Base-by-base conservation (phyloP, 352 stramenopile species). In the Globisporangium polare region DNA sequence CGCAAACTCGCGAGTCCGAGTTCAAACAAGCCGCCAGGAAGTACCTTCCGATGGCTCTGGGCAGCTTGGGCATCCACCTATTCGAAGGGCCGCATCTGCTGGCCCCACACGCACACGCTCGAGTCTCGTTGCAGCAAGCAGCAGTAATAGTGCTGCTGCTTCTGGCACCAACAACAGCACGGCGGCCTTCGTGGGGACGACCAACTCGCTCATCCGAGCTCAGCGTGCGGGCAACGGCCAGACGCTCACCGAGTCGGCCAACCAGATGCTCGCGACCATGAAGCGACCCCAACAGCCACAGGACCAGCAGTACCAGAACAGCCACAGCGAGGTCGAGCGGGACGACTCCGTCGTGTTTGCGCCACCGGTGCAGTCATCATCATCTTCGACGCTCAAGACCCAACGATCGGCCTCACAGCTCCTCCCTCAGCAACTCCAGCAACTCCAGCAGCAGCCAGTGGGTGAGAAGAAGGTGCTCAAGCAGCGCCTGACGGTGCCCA, bases 401-500 rank as follows among this genome's bases (percentile, higher is more conserved):
- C 69, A 86, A 50, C 63, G 70, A 1, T 89, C 73, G 46, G 67
- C 42, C 5, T 65, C 68, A 4, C 71, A 80, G 50, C 65, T 88
- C 8, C 18, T 22, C 20, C 54, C 26, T 26, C n/a, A 24, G 3
- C 27, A n/a, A n/a, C n/a, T n/a, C n/a, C n/a, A 47, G 7, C 57
- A 62, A 1, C 57, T 51, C 15, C 39, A 39, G 2, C 18, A 65
- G 18, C 31, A 58, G n/a, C 24, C 65, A 39, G 33, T 39, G 24
- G 58, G 59, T 45, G 43, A 56, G 27, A 58, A 63, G 50, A 63
- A 53, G 62, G n/a, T 27, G 1, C 45, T 18, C 2, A 89, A 86
- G 65, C 79, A 87, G 65, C 79, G 76, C 8, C 66, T 90, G 26
- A 94, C 84, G 1, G 84, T 94, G 13, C 84, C 84, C 1, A 78